Base-by-base conservation (phyloP, 441 rosid species). In the Raphanus hybrid region DNA sequence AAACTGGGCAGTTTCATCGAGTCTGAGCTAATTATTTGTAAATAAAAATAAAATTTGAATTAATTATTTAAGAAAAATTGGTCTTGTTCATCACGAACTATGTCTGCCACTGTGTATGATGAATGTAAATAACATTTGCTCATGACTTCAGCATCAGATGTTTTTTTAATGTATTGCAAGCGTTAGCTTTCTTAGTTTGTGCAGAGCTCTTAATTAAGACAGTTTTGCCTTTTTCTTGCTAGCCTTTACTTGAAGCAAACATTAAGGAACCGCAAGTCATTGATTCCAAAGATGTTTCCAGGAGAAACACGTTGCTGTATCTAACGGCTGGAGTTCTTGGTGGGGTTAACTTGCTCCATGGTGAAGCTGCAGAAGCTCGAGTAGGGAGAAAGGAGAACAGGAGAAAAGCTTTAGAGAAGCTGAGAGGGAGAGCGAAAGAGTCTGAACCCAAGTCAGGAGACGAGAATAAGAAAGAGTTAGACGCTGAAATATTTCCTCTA, bases 311-410 rank as follows among this genome's bases (percentile, higher is more conserved):
- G 62, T 81, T 86, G 80, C 23, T 82, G 10, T 78, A 61, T 77
- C 34, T 83, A 58, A 52, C 85, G 12, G 82, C 87, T 32, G 80
- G 67, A 77, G 48, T 84, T 60, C 3, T 85, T 1, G 59, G 82
- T 50, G 86, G 85, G 34, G 18, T 79, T 54, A 59, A 69, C 68
- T 10, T 81, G 52, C 54, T 85, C 66, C 39, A 75, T 4, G 59
- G 76, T 3, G 83, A 87, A 79, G 73, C 88, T 14, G 85, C 89
- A 0, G 87, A 86, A 73, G 92, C 90, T 64, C 85, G 90, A 5
- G 77, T 76, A 14, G 81, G 86, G 34, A 86, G 86, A 67, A 71
- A 74, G 0, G 88, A 86, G 70, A 73, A 60, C 71, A 82, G 77
- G 70, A 86, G 32, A 60, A 83, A 82, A 68, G 71, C 81, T 48